These are phyloP conservation scores for Emericellopsis atlantica DNA, from an alignment of 2,329 filamentous ascomycete genomes.

Conservation along the genomic window DNA sequence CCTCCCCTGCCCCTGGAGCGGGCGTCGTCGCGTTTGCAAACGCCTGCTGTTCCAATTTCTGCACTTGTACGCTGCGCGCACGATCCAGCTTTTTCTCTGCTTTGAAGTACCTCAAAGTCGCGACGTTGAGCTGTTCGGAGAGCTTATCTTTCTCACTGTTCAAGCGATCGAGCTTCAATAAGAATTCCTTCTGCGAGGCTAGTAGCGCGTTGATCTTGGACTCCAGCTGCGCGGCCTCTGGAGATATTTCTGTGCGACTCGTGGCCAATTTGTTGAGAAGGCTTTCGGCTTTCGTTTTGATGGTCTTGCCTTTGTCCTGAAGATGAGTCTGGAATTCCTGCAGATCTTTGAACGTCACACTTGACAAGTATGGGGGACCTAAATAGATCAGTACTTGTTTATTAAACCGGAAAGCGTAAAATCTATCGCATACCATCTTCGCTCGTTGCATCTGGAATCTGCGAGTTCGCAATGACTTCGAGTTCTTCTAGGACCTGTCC, in stretches of 20 bases:
- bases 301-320: constrained; percentile 59
- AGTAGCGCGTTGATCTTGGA: constrained; percentile 62
- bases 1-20: constrained; percentile 20
- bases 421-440: constrained; percentile 20
- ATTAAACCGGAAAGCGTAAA: neutral
- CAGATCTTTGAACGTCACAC: constrained; percentile 48
- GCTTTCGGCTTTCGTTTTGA: constrained; percentile 60
- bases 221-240: constrained; percentile 63
- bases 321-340: constrained; percentile 75
- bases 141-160: constrained; percentile 71
- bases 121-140: constrained; percentile 75
- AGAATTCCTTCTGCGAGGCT: constrained; percentile 69
- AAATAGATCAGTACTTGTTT: too few relatives aligned
- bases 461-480: constrained; percentile 17
- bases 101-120: constrained; percentile 83
- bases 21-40: constrained; percentile 53
- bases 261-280: constrained; percentile 48
- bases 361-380: constrained; percentile 45
- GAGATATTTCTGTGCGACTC: constrained; percentile 40
- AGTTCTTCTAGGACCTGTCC: constrained; percentile 52
- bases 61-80: constrained; percentile 75
- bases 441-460: constrained; percentile 24
- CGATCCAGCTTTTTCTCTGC: constrained; percentile 92
- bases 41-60: constrained; percentile 84
- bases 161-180: constrained; percentile 63